Evolutionary conservation across 495 filamentous ascomycete species (phyloP).

Genomic region (Durotheca rogersii): DNA sequence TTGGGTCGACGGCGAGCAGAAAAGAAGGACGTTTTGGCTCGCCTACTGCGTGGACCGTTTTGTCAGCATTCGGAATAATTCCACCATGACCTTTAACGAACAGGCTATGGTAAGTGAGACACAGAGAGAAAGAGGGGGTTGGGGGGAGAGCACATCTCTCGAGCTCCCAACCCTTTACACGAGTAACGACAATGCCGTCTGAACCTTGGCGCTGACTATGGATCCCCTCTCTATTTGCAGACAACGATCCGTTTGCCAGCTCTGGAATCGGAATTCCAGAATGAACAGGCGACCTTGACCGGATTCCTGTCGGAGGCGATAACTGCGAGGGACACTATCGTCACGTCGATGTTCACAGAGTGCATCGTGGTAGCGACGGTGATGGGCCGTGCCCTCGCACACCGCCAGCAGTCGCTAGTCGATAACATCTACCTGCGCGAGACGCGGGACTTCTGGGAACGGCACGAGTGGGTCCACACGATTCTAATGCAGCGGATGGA

Average conservation of each 20-base stretch:
- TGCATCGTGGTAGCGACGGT: conserved; percentile 50
- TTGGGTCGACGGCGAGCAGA: conserved; percentile 48
- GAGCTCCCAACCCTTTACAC: not conserved
- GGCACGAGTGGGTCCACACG: conserved; percentile 52
- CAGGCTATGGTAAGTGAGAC: conserved; percentile 42
- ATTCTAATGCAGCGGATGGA: conserved; percentile 43
- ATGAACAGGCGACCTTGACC: conserved; percentile 44
- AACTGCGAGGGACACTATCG: conserved; percentile 24
- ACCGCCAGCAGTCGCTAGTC: conserved; percentile 39
- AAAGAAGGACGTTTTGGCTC: conserved; percentile 51
- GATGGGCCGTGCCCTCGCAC: conserved; percentile 48
- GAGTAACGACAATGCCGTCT: not conserved
- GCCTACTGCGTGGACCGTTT: conserved; percentile 52
- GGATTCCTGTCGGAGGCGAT: conserved; percentile 49
- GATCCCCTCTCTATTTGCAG: conserved; percentile 26
- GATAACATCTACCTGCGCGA: conserved; percentile 28
- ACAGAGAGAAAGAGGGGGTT: conserved; percentile 7
- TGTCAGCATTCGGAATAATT: conserved; percentile 48
- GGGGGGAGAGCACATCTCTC: no score
- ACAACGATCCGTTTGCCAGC: conserved; percentile 48
- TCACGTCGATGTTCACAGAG: conserved; percentile 48
- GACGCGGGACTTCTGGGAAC: conserved; percentile 45
- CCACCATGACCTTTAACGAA: conserved; percentile 53
- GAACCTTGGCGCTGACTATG: conserved; percentile 18
- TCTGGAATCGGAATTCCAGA: conserved; percentile 53